These are phyloP conservation scores for Macrophomina phaseolina DNA, from an alignment of 2,329 filamentous ascomycete genomes.

Conservation along the genomic window DNA sequence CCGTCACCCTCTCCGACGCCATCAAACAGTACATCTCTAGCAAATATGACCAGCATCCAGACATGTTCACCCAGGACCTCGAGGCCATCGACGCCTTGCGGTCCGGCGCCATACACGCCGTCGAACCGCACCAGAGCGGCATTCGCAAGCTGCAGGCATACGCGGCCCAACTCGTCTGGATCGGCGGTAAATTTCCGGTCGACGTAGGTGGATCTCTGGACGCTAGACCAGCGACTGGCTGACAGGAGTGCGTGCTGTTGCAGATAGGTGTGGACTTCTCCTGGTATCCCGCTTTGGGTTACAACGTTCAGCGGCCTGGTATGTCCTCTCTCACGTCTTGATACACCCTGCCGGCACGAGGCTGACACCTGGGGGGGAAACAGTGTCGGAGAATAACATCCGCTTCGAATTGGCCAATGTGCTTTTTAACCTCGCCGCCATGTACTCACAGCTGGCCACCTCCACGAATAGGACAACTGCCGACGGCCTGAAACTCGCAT, in stretches of 20 bases:
- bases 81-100: constrained; percentile 84
- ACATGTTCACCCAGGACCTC: constrained; percentile 92
- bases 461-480: constrained; percentile 76
- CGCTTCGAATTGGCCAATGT: constrained; percentile 89
- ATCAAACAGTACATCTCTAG: constrained; percentile 95
- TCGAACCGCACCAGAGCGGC: constrained; percentile 86
- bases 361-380: constrained; percentile 4
- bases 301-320: constrained; percentile 77
- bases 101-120: constrained; percentile 83
- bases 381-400: constrained; percentile 68
- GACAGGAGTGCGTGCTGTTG: constrained; percentile 25
- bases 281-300: constrained; percentile 93
- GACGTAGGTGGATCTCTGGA: constrained; percentile 65
- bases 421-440: constrained; percentile 88
- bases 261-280: constrained; percentile 93
- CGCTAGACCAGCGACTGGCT: neutral
- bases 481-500: constrained; percentile 85
- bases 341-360: neutral
- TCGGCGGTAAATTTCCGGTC: constrained; percentile 93
- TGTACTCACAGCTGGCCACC: constrained; percentile 91
- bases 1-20: constrained; percentile 77
- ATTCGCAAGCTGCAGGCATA: constrained; percentile 89
- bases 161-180: constrained; percentile 90
- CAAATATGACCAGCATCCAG: constrained; percentile 98
- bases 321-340: constrained; percentile 7